Base-by-base conservation (phyloP, 192 early-diverging fungal genomes). In the Rhizophagus prolifer region DNA sequence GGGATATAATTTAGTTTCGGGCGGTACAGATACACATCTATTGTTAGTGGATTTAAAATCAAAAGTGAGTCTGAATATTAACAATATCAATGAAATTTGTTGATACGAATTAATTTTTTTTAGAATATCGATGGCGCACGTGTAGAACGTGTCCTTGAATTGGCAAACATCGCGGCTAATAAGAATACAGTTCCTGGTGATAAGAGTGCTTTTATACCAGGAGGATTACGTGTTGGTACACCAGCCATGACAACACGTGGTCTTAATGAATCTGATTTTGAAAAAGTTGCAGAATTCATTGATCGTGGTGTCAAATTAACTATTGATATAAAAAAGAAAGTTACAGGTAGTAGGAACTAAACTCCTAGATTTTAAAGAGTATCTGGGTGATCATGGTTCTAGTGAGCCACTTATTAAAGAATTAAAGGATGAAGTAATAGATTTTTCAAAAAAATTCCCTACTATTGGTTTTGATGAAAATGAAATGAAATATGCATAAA, bases 101-200 rank as follows among this genome's bases (percentile, higher is more conserved):
- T 34, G 3, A 34, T 2, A 34, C 31, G 31, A 34, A 34, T 34
- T 34, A 34, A 34, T 34, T 34, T 34, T 34, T 54, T 28, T 46
- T 87, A 93, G 90, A 87, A 89, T 13, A 90, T 97, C 66, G 97
- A 99, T 79, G 97, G 97, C 70, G 95, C 96, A 1, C 93, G 97
- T 75, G 95, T 97, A 0, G 96, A 99, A 86, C 90, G 96, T 61
- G 88, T 99, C 23, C 85, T 99, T 54, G 97, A 99, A 85, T 87
- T 97, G 73, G 92, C 89, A 83, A 99, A 99, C 84, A 95, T 99
- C 85, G 95, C 97, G 0, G 90, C 95, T 58, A 99, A 99, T 89
- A 99, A 99, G 87, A 99, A 99, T 91, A 99, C 97, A 0, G 94
- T 99, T 54, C 96, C 97, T 6, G 96, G 96, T 19, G 97, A 99